These are phyloP conservation scores for Trifolium fragiferum DNA, from an alignment of 306 rosid species.

Conservation along the genomic window DNA sequence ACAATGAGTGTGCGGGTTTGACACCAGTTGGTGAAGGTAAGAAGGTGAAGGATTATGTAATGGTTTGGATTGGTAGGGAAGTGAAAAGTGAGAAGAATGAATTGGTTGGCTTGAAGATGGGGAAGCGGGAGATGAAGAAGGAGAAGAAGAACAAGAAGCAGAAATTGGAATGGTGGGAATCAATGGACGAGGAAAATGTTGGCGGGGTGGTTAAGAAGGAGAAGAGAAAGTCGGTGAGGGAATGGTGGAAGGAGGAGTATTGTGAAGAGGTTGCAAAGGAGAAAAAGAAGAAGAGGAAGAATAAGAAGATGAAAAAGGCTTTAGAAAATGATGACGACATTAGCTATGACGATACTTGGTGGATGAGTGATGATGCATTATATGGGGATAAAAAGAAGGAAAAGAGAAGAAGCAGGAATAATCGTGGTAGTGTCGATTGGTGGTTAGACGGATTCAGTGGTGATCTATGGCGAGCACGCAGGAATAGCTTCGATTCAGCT, in stretches of 20 bases:
- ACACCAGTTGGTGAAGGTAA: conserved; percentile 42
- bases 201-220: conserved; percentile 50
- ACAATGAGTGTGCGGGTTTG: conserved; percentile 42
- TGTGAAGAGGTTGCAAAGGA: conserved; percentile 68
- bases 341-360: conserved; percentile 56
- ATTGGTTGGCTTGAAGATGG: conserved; percentile 41
- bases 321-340: conserved; percentile 43
- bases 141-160: conserved; percentile 55
- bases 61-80: conserved; percentile 95
- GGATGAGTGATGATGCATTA: conserved; percentile 67
- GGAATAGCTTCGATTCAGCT: conserved; percentile 67
- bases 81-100: conserved; percentile 59
- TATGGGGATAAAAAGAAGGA: conserved; percentile 57
- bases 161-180: conserved; percentile 86
- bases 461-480: conserved; percentile 61
- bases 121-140: conserved; percentile 52
- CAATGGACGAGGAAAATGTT: conserved; percentile 74
- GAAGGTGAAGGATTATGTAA: conserved; percentile 84
- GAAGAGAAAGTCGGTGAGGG: conserved; percentile 80
- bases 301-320: conserved; percentile 56
- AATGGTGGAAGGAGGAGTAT: conserved; percentile 97
- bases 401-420: conserved; percentile 61
- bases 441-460: conserved; percentile 88
- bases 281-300: conserved; percentile 61
- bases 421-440: conserved; percentile 70